Conservation (phyloP, 148 eudicot genomes). For the Linanthus parryae region DNA sequence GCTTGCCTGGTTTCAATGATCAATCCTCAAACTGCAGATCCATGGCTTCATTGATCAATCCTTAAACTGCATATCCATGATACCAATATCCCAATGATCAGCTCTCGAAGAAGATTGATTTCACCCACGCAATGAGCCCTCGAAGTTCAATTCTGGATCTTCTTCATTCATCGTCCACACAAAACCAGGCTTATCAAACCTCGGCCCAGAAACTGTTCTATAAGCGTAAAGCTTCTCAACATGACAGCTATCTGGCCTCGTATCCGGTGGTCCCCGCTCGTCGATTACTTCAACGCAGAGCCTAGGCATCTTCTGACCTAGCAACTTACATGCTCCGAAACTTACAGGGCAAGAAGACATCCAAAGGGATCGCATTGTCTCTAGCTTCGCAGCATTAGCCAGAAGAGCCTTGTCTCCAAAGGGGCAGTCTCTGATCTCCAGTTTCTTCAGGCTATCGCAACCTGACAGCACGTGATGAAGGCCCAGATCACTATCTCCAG, state of each 20-base stretch:
- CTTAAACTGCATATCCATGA: too few relatives aligned
- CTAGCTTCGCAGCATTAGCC: constrained; percentile 75
- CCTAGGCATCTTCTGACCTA: constrained; percentile 73
- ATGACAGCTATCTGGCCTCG: constrained; percentile 37
- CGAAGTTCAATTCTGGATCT: too few relatives aligned
- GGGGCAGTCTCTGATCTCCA: constrained; percentile 91
- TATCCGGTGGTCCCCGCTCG: constrained; percentile 51
- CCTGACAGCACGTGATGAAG: constrained; percentile 76
- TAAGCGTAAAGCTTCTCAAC: constrained; percentile 82
- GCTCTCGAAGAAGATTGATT: too few relatives aligned
- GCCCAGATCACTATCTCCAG: constrained; percentile 80
- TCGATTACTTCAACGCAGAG: constrained; percentile 86
- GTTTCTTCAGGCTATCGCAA: constrained; percentile 68
- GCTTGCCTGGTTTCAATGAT: too few relatives aligned
- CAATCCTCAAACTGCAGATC: too few relatives aligned
- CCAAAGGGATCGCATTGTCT: constrained; percentile 99
- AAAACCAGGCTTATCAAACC: constrained; percentile 61
- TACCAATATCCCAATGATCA: too few relatives aligned
- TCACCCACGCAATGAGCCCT: too few relatives aligned
- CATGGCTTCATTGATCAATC: too few relatives aligned
- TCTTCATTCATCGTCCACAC: constrained; percentile 51
- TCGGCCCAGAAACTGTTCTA: constrained; percentile 68
- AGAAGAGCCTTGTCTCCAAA: constrained; percentile 75
- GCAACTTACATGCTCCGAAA: constrained; percentile 70
- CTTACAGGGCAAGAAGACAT: constrained; percentile 91